Base-by-base conservation (phyloP, 2,329 filamentous ascomycete genomes). In the Fusarium nisikadoi region DNA sequence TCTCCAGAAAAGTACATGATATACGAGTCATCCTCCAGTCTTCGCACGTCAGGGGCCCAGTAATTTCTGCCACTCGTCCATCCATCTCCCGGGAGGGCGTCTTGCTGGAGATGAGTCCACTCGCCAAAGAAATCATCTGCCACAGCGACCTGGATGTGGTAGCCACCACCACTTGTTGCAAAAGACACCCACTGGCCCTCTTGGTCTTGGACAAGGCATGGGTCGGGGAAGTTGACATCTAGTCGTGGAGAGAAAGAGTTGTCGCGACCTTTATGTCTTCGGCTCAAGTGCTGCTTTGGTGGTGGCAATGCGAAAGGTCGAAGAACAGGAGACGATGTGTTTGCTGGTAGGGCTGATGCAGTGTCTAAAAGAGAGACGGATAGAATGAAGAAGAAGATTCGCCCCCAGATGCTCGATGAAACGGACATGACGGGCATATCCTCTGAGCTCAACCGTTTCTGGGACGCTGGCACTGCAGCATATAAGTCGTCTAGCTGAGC, bases 1-100 rank as follows among this genome's bases (percentile, higher is more conserved):
- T 85, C 80, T 27, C 85, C 89, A 7, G 86, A 84, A 78, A 89
- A 91, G 81, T 91, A 91, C 81, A 91, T 85, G 42, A 90, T 84
- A 76, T 88, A 91, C 33, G 80, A 83, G n/a, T 86, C 87, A 59
- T 83, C 78, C 41, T 70, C 81, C 38, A 89, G 79, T 60, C 79
- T 80, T 17, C 85, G 82, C 11, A 92, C 87, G 75, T 91, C 89
- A 14, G 90, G 90, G 0, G 90, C 90, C 89, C 89, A 92, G 31
- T 86, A 87, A 62, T 88, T 84, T 8, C 78, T 77, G 4, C 85
- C 84, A 8, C 82, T 85, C 36, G 86, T 86, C 90, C 90, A 92
- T 11, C 81, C 74, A 4, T 84, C 84, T 10, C 80, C 79, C 0
- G 88, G 87, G n/a, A 92, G 81, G 5, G 86, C 85, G 70, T 91